These are phyloP conservation scores for Colletotrichum magnum DNA, from an alignment of 2,329 filamentous ascomycete genomes.

Conservation along the genomic window DNA sequence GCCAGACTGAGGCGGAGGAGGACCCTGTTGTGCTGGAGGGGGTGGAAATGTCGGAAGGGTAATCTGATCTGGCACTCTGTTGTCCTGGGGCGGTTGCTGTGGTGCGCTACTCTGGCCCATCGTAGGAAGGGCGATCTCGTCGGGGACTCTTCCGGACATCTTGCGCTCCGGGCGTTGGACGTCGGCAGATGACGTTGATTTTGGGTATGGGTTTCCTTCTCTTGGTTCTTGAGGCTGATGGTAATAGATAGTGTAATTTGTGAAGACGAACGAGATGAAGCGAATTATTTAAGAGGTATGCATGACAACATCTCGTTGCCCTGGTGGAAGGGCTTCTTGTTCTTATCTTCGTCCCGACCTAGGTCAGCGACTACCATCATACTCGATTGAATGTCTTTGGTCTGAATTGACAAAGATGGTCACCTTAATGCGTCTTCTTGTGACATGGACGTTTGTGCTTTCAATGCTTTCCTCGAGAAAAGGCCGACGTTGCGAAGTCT, in stretches of 20 bases:
- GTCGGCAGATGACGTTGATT: too few relatives aligned
- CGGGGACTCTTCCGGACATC: constrained; percentile 24
- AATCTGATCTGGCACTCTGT: background rate
- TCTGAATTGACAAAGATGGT: background rate
- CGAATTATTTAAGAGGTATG: too few relatives aligned
- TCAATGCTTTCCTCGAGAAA: too few relatives aligned
- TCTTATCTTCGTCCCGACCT: too few relatives aligned
- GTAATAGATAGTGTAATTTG: too few relatives aligned
- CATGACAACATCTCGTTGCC: too few relatives aligned
- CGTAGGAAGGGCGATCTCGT: constrained; percentile 27
- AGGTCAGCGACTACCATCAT: too few relatives aligned
- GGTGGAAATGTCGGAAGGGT: background rate
- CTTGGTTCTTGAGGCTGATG: too few relatives aligned
- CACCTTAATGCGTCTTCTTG: background rate
- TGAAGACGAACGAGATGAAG: too few relatives aligned
- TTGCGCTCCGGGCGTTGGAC: background rate
- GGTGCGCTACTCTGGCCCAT: background rate
- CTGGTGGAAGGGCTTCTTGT: too few relatives aligned
- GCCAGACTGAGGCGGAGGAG: background rate
- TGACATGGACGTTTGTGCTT: background rate
- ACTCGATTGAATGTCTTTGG: too few relatives aligned
- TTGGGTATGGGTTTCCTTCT: too few relatives aligned
- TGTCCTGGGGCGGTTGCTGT: background rate
- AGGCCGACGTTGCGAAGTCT: background rate
- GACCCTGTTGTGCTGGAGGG: background rate